A percentile compares a stretch with the other conserved stretches of the same genome.
phyloP scores from a whole-genome alignment of 2,329 filamentous ascomycete species.

The Colletotrichum musae region DNA sequence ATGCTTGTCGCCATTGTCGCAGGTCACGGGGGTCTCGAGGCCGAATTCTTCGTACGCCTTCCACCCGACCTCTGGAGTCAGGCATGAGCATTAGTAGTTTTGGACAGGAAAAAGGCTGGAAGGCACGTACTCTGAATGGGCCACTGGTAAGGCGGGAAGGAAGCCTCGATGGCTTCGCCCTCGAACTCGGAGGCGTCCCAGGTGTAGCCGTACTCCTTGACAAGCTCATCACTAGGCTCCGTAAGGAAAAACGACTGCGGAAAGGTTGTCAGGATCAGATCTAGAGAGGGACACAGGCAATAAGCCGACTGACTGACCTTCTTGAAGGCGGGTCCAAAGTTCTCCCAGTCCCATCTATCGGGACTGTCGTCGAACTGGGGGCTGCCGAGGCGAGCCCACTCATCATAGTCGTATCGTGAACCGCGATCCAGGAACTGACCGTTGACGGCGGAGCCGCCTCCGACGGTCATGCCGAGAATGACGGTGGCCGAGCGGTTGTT shows the following conservation, averaged over 20 bases:
- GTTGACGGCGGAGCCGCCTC: slow-evolving; percentile 54
- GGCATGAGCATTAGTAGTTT: neutral
- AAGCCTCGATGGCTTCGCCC: slow-evolving; percentile 50
- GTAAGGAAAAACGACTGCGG: slow-evolving; percentile 31
- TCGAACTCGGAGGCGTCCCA: slow-evolving; percentile 51
- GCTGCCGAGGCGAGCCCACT: slow-evolving; percentile 51
- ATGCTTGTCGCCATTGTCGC: slow-evolving; percentile 49
- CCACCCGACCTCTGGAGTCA: slow-evolving; percentile 36
- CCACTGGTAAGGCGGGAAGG: slow-evolving; percentile 52
- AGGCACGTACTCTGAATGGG: slow-evolving; percentile 44
- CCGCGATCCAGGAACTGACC: slow-evolving; percentile 56
- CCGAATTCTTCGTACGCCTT: slow-evolving; percentile 46
- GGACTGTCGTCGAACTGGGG: slow-evolving; percentile 41
- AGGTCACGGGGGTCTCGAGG: slow-evolving; percentile 44
- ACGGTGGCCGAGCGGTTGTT: slow-evolving; percentile 47
- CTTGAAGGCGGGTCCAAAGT: slow-evolving; percentile 53
- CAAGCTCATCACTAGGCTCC: slow-evolving; percentile 45
- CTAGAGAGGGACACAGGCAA: neutral
- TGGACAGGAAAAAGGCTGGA: neutral
- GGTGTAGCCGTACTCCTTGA: slow-evolving; percentile 49
- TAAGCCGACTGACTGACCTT: slow-evolving; percentile 46
- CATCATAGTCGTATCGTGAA: slow-evolving; percentile 53
- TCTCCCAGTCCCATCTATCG: slow-evolving; percentile 53
- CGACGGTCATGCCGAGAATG: slow-evolving; percentile 51
- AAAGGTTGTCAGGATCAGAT: neutral